Base-by-base conservation (phyloP, 495 filamentous ascomycete genomes). In the Hypoxylon fragiforme region DNA sequence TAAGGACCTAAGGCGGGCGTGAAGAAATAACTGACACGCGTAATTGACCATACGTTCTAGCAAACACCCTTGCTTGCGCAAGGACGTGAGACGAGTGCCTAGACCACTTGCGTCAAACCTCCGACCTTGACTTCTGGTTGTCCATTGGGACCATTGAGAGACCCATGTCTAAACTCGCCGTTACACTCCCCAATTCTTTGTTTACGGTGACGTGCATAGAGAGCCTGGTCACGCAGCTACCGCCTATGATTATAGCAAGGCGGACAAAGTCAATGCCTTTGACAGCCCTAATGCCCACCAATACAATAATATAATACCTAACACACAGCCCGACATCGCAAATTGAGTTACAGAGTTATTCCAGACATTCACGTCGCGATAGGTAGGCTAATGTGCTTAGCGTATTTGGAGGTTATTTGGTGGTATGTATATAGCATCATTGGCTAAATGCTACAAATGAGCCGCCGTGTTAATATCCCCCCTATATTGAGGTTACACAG, bases 121-220 rank as follows among this genome's bases (percentile, higher is more conserved):
- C 51, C 51, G 51, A 52, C 40, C 46, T 61, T 56, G 57, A 60
- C 50, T 20, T 60, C 44, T 53, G 42, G 24, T 9, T 59, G 21
- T 28, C 51, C 46, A 48, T 50, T 42, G 18, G n/a, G 39, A 28
- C 18, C n/a, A 9, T 9, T 9, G 24, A 4, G 24, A n/a, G 46
- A 41, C 46, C 51, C 51, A 51, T 44, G 46, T 47, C 32, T 47
- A 26, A 24, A 28, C 34, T 15, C 13, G 9, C 31, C 13, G 39
- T 47, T 44, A 43, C 46, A 45, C 49, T 50, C 50, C 45, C 50
- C 46, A 58, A 55, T 50, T 43, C n/a, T n/a, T 20, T 56, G 45
- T 61, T 61, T 56, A 55, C 51, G 41, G 46, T 55, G 57, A 61
- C 57, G 57, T 56, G 57, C 57, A 54, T 61, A 36, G 9, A 15